Conservation (phyloP, 2,329 filamentous ascomycete genomes). For the Zelopaecilomyces penicillatus region DNA sequence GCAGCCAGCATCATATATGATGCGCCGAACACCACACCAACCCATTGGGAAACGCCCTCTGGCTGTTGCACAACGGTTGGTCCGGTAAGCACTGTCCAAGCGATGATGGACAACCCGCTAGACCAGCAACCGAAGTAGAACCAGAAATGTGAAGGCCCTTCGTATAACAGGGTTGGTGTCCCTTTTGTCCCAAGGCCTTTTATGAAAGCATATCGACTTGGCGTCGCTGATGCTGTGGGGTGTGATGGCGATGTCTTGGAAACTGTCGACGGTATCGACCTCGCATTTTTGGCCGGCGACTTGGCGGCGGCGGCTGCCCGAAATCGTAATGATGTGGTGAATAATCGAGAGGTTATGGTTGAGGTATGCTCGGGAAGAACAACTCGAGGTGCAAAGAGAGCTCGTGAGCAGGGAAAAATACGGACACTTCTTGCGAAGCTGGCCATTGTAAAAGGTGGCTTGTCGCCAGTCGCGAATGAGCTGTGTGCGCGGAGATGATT, state of each 20-base stretch:
- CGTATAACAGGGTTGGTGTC: constrained; percentile 53
- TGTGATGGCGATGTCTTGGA: constrained; percentile 7
- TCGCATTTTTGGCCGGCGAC: constrained; percentile 10
- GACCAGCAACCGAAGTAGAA: constrained; percentile 54
- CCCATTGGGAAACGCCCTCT: constrained; percentile 45
- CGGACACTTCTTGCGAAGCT: constrained; percentile 23
- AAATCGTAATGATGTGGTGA: constrained; percentile 20
- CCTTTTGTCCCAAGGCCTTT: constrained; percentile 47
- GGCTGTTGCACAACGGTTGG: constrained; percentile 29
- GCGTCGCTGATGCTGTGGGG: constrained; percentile 12
- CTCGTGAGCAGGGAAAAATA: constrained; percentile 18
- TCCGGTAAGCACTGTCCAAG: constrained; percentile 28
- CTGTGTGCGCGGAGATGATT: too few species aligned
- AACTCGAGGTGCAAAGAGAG: constrained; percentile 13
- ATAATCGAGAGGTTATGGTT: constrained; percentile 18
- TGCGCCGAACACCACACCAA: constrained; percentile 47
- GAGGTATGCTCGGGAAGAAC: constrained; percentile 15
- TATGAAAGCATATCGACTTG: constrained; percentile 37
- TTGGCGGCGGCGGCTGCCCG: constrained; percentile 14
- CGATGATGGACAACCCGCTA: constrained; percentile 36
- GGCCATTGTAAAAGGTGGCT: constrained; percentile 17
- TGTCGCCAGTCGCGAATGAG: neutral
- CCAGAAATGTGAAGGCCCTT: constrained; percentile 54
- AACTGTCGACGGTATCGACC: constrained; percentile 8
- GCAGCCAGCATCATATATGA: constrained; percentile 52